Evolutionary conservation across 164 flowering plant species (phyloP), one percentile per base, ranked within the genome.

Genomic region (Vitis rotundifolia): DNA sequence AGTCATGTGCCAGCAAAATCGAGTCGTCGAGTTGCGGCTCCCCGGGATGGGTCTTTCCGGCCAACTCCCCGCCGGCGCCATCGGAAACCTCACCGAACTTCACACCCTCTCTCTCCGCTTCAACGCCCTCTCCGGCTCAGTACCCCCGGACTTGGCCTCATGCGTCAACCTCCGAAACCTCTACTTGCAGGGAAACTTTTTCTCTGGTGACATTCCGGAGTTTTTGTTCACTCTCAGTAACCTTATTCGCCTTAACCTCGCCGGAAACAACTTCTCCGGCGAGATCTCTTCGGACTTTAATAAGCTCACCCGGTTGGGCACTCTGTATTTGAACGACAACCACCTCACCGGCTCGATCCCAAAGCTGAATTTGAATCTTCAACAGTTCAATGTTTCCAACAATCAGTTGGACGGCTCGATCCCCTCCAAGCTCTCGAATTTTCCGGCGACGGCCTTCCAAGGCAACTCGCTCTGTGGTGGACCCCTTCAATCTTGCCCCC

Each of bases 1-100:
- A 10, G 92, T 88, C 9, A 52, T 1, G 14, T 88, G 89, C 66
- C 57, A 61, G 3, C 12, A 61, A 49, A 59, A 75, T 66, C 67
- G 80, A 1, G 88, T 88, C 31, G 69, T 72, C 48, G 77, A 58
- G 71, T 71, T 88, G 18, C 80, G 80, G 3, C 77, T 88, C 0
- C 89, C 92, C 31, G 92, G 82, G 0, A 64, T 60, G 60, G 85
- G 85, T 2, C 82, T 88, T 55, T 37, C 76, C 47, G 92, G 92
- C 14, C 50, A 69, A 15, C 70, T 88, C 8, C 89, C 92, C 1
- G 1, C 60, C 10, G 81, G 76, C 28, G 49, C 64, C 15, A 29
- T 88, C 70, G 82, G 84, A 8, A 83, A 83, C 64, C 61, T 88
- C 0, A 80, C 88, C 37, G 53, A 73, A 15, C 78, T 88, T 11